Evolutionary conservation across 2,329 filamentous ascomycete species (phyloP), one percentile per base, ranked within the genome.

Genomic region (Diaporthe capsici): DNA sequence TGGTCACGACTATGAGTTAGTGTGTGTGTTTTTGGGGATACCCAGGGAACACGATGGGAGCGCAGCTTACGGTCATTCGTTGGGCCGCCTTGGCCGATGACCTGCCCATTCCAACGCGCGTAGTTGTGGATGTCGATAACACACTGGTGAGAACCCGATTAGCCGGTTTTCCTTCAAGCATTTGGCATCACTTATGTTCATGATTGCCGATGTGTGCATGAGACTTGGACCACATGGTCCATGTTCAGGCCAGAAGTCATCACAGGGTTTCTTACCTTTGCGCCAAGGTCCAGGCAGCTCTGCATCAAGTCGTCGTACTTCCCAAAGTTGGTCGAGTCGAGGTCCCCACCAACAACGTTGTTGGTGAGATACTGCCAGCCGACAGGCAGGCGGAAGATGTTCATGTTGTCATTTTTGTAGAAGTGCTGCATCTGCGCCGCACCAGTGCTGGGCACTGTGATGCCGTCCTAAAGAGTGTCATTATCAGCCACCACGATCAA

Each of bases 21-120:
- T 22, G 37, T 12, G 2, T 22, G 13, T 12, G 25, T 0, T 37
- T 6, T 8, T 58, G 25, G 10, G 10, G 31, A 31, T 31, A 31
- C 15, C 20, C 10, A 2, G 28, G 28, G 15, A 1, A 55, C 17
- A 6, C 3, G n/a, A 25, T 10, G 9, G 1, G 49, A 22, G 44
- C 17, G 0, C 7, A 57, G 31, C 6, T 28, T 39, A 68, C 65
- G 4, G 2, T 93, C 76, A 49, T 76, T 75, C 10, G 57, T 53
- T 15, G 76, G 92, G 0, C 91, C 92, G 13, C 91, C 91, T 79
- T 93, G 91, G 3, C 91, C 92, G 73, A 94, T 88, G 77, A 93
- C 90, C 2, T 83, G 82, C 13, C 89, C 89, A 77, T 93, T 88
- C 87, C 89, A 93, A 63, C 92, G 86, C 0, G 87, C 91, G 81